Evolutionary conservation across 306 rosid species (phyloP).

Genomic region (Luffa acutangula): DNA sequence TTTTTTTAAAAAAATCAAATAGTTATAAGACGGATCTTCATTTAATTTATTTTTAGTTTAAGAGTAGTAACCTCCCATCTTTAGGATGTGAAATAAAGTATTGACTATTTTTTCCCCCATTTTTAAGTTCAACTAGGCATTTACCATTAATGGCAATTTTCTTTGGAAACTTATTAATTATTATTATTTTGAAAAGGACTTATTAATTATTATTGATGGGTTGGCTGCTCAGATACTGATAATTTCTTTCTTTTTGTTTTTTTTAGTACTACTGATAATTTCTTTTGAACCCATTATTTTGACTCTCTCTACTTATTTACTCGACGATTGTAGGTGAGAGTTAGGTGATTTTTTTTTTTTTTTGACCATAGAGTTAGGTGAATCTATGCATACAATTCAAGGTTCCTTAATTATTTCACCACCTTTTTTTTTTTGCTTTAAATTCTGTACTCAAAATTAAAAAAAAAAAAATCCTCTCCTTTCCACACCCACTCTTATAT

Average conservation of each 20-base stretch:
- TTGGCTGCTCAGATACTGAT: neutral
- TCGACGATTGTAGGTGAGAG: neutral
- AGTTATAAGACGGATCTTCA: no score
- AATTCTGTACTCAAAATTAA: no score
- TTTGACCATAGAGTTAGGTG: neutral
- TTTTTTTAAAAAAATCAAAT: no score
- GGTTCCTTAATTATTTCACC: neutral
- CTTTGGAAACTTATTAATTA: no score
- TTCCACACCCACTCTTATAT: neutral
- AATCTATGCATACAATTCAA: neutral
- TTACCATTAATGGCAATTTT: no score
- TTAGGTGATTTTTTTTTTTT: no score
- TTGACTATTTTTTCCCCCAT: no score
- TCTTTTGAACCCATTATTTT: neutral
- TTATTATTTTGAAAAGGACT: no score
- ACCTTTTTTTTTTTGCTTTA: neutral
- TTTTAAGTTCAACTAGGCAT: no score
- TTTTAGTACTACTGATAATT: neutral
- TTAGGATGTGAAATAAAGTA: no score
- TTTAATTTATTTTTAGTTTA: no score
- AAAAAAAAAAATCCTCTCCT: neutral
- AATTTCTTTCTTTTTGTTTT: neutral
- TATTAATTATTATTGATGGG: neutral
- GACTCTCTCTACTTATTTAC: neutral
- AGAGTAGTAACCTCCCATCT: no score